phyloP scores from a whole-genome alignment of 139 green algal species.

The Edaphochlamys debaryana region DNA sequence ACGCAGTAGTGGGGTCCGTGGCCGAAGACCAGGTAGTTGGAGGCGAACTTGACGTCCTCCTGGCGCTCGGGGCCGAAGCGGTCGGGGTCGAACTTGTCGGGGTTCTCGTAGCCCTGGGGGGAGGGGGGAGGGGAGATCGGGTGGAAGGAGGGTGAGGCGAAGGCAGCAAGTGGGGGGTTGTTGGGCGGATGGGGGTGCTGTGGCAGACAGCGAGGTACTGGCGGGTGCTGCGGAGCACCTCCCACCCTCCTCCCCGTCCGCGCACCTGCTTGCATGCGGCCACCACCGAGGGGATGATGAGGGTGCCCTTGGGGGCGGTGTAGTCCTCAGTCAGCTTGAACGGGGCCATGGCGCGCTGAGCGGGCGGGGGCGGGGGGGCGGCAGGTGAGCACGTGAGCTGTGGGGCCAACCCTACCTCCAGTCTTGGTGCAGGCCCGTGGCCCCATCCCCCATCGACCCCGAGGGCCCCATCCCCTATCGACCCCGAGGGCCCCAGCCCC shows the following conservation, averaged over 20 bases:
- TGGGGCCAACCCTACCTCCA: too few relatives aligned
- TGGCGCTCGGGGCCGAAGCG: slow-evolving; percentile 80
- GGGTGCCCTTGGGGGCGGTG: slow-evolving; percentile 73
- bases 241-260: background rate
- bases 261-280: slow-evolving; percentile 69
- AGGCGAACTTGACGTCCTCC: slow-evolving; percentile 78
- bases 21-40: slow-evolving; percentile 89
- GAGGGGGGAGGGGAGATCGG: slow-evolving; percentile 16
- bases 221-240: too few relatives aligned
- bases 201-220: too few relatives aligned
- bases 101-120: slow-evolving; percentile 79
- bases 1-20: slow-evolving; percentile 91
- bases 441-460: too few relatives aligned
- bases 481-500: too few relatives aligned
- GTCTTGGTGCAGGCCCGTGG: too few relatives aligned
- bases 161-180: too few relatives aligned
- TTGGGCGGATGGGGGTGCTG: too few relatives aligned
- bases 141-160: too few relatives aligned
- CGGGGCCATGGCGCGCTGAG: slow-evolving; percentile 72
- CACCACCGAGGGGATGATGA: slow-evolving; percentile 83
- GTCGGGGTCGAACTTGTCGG: slow-evolving; percentile 84
- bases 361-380: background rate
- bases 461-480: too few relatives aligned
- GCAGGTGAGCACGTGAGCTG: too few relatives aligned
- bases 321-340: slow-evolving; percentile 83